Evolutionary conservation across 371 early-diverging fungal species (phyloP).

Genomic region (Haplosporangium sp.): DNA sequence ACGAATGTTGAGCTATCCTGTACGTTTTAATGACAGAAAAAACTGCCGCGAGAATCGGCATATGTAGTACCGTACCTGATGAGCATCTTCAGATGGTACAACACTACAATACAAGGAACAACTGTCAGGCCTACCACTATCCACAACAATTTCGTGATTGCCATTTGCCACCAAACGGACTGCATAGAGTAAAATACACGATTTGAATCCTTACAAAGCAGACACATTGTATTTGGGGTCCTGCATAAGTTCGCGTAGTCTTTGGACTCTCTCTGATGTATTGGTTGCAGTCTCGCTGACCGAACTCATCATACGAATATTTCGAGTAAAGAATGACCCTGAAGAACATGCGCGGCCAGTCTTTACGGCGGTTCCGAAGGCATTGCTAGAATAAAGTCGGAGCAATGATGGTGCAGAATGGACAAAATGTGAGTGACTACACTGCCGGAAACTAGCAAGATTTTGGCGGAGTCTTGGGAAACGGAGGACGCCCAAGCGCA

Average conservation of each 20-base stretch:
- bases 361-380: too few relatives aligned
- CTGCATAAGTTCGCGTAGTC: slow-evolving; percentile 81
- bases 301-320: slow-evolving; percentile 16
- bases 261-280: slow-evolving; percentile 69
- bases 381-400: too few relatives aligned
- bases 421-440: not conserved
- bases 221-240: slow-evolving; percentile 68
- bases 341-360: too few relatives aligned
- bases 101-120: slow-evolving; percentile 60
- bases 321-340: not conserved
- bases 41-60: not conserved
- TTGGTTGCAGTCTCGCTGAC: slow-evolving; percentile 10
- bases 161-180: too few relatives aligned
- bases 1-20: not conserved
- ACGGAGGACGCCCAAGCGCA: too few relatives aligned
- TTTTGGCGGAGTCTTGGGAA: too few relatives aligned
- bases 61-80: slow-evolving; percentile 74
- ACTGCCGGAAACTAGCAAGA: too few relatives aligned
- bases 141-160: not conserved
- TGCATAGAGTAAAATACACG: too few relatives aligned
- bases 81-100: slow-evolving; percentile 96
- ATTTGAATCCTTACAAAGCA: slow-evolving; percentile 71
- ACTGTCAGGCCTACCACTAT: not conserved
- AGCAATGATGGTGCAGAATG: not conserved
- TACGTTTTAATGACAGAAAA: not conserved